These are phyloP conservation scores for Candida peoriensis DNA, from an alignment of 805 yeast genomes.

Conservation along the genomic window DNA sequence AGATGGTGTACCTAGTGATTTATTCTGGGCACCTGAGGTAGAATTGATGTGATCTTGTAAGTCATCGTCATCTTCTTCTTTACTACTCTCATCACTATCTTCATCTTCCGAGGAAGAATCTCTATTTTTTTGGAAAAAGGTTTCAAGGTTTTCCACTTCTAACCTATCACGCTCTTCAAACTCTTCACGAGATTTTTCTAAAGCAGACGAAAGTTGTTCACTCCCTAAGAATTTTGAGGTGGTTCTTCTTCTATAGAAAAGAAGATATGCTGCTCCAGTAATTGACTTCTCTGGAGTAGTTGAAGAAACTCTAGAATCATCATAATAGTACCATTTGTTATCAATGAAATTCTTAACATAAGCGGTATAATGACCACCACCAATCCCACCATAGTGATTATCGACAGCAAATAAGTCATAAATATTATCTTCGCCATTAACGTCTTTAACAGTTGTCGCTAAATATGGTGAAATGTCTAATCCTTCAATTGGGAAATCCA, in stretches of 20 bases:
- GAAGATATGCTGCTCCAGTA: constrained; percentile 77
- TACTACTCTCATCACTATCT: constrained; percentile 13
- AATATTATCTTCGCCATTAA: constrained; percentile 32
- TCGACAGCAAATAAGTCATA: constrained; percentile 92
- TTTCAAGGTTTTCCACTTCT: constrained; percentile 20
- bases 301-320: constrained; percentile 71
- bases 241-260: constrained; percentile 67
- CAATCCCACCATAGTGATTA: constrained; percentile 92
- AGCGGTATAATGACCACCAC: constrained; percentile 97
- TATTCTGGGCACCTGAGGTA: no score
- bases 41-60: no score
- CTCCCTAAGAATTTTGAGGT: constrained; percentile 42
- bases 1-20: no score
- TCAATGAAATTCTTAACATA: constrained; percentile 76
- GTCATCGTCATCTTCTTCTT: constrained; percentile 5
- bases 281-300: constrained; percentile 57
- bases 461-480: constrained; percentile 67
- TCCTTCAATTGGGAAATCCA: constrained; percentile 82
- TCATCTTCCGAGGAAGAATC: constrained; percentile 20
- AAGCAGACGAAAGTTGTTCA: constrained; percentile 33
- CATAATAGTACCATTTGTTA: constrained; percentile 80
- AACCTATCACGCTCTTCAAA: constrained; percentile 22
- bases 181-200: constrained; percentile 36
- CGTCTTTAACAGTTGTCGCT: constrained; percentile 26
- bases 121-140: constrained; percentile 23